Base-by-base conservation (phyloP, 2,329 filamentous ascomycete species). In the Scleromitrula shiraiana region DNA sequence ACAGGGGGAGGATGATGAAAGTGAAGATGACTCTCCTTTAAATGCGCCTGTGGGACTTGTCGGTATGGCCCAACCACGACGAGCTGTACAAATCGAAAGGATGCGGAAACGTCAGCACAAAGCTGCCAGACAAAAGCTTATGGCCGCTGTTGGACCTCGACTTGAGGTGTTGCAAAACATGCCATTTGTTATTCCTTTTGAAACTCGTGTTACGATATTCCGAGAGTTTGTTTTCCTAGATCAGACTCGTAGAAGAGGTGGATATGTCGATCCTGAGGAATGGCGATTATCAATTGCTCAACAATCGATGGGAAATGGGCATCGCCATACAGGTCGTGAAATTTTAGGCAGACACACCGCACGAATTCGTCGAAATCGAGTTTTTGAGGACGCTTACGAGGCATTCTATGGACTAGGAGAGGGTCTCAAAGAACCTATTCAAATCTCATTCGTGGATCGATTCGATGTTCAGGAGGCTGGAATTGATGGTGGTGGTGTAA, bases 401-500 rank as follows among this genome's bases (percentile, higher is more conserved):
- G 78, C 89, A 47, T 96, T 96, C 60, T 96, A 88, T 59, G 66
- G 77, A 1, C 73, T 97, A 5, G 85, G 85, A 0, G 85, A 91
- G 12, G 83, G 82, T 0, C 68, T 98, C 48, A 97, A 97, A 63
- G 91, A 97, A 62, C 88, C 89, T 0, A 95, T 98, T 29, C 88
- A 95, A 62, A 97, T 98, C 60, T 93, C 88, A 0, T 98, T 98
- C 64, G 82, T 96, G 36, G 93, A 98, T 63, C 78, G 89, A 51
- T 98, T 95, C 57, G 86, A 85, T 52, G 79, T 83, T 1, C 75
- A 80, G 7, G 93, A 98, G 67, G 91, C 91, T 10, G 93, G 93
- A 8, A 97, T 98, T 47, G 93, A 98, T 62, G 93, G 93, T 0
- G 93, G 93, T 7, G 93, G 93, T 53, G 93, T 98, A 7, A 96